phyloP scores from a whole-genome alignment of 164 flowering plant species.

The Platanus orientalis region DNA sequence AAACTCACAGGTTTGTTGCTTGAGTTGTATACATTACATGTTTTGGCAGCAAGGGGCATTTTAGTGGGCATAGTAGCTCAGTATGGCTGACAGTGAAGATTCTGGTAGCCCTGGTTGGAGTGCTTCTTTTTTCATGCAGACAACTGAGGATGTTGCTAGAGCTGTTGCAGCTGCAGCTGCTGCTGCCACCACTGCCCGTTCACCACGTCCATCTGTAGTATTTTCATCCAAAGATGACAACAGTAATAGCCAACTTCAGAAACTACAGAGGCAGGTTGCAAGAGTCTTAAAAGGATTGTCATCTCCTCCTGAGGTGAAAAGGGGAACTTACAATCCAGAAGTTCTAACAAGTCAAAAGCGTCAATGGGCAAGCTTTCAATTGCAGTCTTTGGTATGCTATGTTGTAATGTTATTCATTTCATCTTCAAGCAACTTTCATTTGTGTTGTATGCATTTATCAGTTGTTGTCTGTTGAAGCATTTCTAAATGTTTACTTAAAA shows the following conservation, averaged over 20 bases:
- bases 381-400: slow-evolving; percentile 72
- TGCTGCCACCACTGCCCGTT: slow-evolving; percentile 56
- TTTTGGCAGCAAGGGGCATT: slow-evolving; percentile 3
- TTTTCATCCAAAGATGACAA: slow-evolving; percentile 82
- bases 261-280: slow-evolving; percentile 61
- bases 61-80: not conserved
- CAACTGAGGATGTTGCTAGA: slow-evolving; percentile 83
- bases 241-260: slow-evolving; percentile 62
- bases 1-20: too few relatives aligned
- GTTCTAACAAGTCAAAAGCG: slow-evolving; percentile 91
- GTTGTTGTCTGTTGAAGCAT: not conserved
- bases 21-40: not conserved
- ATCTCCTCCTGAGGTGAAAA: slow-evolving; percentile 57
- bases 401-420: not conserved
- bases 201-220: slow-evolving; percentile 82
- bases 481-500: not conserved
- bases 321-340: slow-evolving; percentile 79
- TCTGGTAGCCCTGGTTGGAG: slow-evolving; percentile 82
- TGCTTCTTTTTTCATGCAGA: slow-evolving; percentile 68
- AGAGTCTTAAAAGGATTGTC: slow-evolving; percentile 75
- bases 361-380: slow-evolving; percentile 95
- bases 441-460: not conserved
- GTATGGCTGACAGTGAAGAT: slow-evolving; percentile 60
- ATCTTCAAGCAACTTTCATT: not conserved
- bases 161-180: slow-evolving; percentile 80